Evolutionary conservation across 2,329 filamentous ascomycete genomes (phyloP), one percentile per base, ranked within the genome.

Genomic region (Fusarium sp.): DNA sequence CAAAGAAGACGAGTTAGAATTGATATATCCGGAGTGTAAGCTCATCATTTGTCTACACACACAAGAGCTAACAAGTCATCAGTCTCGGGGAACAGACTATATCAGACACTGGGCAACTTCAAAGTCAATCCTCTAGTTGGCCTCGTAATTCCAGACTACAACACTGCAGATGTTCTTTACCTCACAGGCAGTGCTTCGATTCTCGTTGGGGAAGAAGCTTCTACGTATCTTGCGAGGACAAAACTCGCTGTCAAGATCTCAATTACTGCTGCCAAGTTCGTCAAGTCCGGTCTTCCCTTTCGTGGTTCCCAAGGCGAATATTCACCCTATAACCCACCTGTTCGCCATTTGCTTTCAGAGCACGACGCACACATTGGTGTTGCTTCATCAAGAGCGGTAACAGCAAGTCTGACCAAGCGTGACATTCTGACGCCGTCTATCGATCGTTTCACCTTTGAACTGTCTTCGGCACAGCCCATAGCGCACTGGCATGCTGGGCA

Each of bases 101-200:
- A 96, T 71, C 93, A 96, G 76, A 92, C 91, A 0, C 83, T 96
- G 0, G 93, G 93, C 2, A 97, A 97, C 73, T 80, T 96, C 15
- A 81, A 85, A 38, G 78, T 85, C 9, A 90, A 89, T 30, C 91
- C 92, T 0, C 79, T 81, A 19, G 86, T 91, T 4, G 92, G 93
- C 4, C 76, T 95, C 47, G 87, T 86, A 4, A 84, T 97, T 34
- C 92, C 93, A 0, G 88, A 94, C 75, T 95, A 92, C 72, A 84
- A 85, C 6, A 91, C 87, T 0, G 91, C 91, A 2, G 82, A 92
- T 71, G 88, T 91, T 7, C 82, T 97, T 3, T 95, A 95, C 75
- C 77, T 90, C 7, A 95, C 92, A 0, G 93, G 93, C 26, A 82
- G 76, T 1, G 86, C 91, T 0, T 82, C 89, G 48, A 86, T 94